Base-by-base conservation (phyloP, 2,329 filamentous ascomycete genomes). In the Cladophialophora carrionii region DNA sequence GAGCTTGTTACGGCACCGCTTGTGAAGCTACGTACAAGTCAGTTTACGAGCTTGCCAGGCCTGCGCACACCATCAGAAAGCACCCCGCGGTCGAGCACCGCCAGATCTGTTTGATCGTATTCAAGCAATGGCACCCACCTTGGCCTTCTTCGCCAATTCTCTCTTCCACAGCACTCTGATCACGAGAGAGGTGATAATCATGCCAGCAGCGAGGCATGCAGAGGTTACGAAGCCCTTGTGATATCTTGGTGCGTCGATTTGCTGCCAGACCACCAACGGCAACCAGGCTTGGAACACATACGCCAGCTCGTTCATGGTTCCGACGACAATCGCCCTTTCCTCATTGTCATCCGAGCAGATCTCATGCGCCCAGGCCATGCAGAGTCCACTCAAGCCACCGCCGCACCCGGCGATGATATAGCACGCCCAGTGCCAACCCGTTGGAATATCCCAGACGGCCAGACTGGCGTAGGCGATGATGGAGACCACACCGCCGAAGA, bases 281-380 rank as follows among this genome's bases (percentile, higher is more conserved):
- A 91, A 73, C 88, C 88, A 90, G 0, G 87, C 86, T 72, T 90
- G 87, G 51, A 91, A 76, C 1, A 89, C 86, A 65, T 90, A 89
- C 0, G 87, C 87, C 78, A 90, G 83, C 72, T 88, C 83, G 65
- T 90, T 90, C 86, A 90, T 90, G 17, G 80, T 77, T 0, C 81
- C 88, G 0, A 88, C 82, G 0, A 90, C 86, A 3, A 91, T 77
- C 0, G 88, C 87, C 20, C 72, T 65, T 65, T 73, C 72, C 58
- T 73, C 72, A 26, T 70, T 70, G 62, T 73, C 71, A 31, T 70
- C 71, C 14, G 70, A 66, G 59, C 83, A 85, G 22, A 85, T 84
- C 66, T 85, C 84, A 60, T 85, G 81, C 0, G 81, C 79, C 82
- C 83, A 85, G 73, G 83, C 82, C 75, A 84, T 82, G 65, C 77